Percentiles rank a stretch among this genome's conserved stretches.
Evolutionary conservation across 2,329 filamentous ascomycete genomes (phyloP).

Genomic region (Akanthomyces dipterigenus): DNA sequence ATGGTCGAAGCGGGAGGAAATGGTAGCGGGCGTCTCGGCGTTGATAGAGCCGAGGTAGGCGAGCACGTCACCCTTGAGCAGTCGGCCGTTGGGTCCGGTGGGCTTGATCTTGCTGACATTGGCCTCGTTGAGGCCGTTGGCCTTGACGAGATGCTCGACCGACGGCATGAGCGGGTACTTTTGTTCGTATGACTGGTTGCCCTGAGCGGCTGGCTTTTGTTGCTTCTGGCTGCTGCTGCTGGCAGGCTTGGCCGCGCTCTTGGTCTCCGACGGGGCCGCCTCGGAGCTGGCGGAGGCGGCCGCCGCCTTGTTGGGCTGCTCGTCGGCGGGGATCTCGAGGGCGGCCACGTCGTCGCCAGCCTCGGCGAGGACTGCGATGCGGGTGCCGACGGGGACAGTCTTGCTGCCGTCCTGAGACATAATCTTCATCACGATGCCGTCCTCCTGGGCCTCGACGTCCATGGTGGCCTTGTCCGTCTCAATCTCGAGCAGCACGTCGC

Average conservation of each 20-base stretch:
- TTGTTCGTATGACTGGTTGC: conserved; percentile 52
- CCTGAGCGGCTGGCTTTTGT: conserved; percentile 28
- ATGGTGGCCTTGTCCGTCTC: conserved; percentile 93
- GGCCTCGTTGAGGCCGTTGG: conserved; percentile 67
- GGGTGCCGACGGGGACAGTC: conserved; percentile 66
- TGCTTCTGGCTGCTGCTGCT: conserved; percentile 20
- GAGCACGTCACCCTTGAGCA: conserved; percentile 93
- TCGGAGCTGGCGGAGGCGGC: conserved; percentile 16
- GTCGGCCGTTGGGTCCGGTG: conserved; percentile 77
- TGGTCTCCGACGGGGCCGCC: conserved; percentile 14
- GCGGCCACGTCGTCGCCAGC: conserved; percentile 68
- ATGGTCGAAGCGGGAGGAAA: conserved; percentile 66
- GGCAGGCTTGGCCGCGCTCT: conserved; percentile 27
- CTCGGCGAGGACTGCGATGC: conserved; percentile 81
- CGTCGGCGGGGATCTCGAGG: conserved; percentile 69
- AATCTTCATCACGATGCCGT: conserved; percentile 81
- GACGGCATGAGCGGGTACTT: conserved; percentile 75
- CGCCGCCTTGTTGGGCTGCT: conserved; percentile 37
- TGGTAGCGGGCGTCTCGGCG: conserved; percentile 60
- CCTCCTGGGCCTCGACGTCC: conserved; percentile 90
- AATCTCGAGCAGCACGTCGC: conserved; percentile 84
- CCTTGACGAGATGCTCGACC: conserved; percentile 72
- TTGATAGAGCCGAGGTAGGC: conserved; percentile 78
- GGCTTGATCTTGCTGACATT: conserved; percentile 77
- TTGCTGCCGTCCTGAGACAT: conserved; percentile 67